A percentile compares a stretch with the other conserved stretches of the same genome.
phyloP scores from a whole-genome alignment of 805 yeast species.

The Wickerhamiella nectarea region DNA sequence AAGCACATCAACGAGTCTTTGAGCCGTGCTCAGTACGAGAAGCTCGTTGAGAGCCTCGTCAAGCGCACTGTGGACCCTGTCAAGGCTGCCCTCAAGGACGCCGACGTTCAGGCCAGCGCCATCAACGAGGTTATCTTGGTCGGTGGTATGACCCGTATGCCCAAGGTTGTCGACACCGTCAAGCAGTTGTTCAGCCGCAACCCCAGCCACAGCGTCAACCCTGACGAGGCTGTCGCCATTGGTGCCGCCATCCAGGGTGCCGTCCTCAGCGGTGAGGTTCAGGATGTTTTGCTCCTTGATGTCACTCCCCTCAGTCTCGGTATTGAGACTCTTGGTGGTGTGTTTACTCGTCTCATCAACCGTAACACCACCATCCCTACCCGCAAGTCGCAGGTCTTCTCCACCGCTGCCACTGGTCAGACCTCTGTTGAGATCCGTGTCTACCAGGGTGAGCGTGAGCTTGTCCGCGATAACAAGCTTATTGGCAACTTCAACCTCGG shows the following conservation, averaged over 20 bases:
- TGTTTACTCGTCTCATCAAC: constrained; percentile 79
- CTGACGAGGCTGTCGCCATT: constrained; percentile 86
- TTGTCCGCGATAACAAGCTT: constrained; percentile 93
- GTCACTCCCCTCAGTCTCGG: constrained; percentile 85
- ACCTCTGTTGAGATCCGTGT: constrained; percentile 95
- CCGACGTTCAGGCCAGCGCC: constrained; percentile 49
- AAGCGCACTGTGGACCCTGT: constrained; percentile 64
- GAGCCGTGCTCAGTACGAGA: constrained; percentile 55
- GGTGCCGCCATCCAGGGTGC: constrained; percentile 99
- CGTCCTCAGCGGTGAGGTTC: constrained; percentile 86
- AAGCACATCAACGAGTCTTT: constrained; percentile 62
- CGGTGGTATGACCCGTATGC: constrained; percentile 91
- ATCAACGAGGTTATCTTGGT: constrained; percentile 72
- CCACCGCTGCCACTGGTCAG: constrained; percentile 93
- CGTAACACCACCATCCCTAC: constrained; percentile 96
- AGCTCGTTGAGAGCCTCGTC: constrained; percentile 52
- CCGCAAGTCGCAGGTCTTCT: constrained; percentile 90
- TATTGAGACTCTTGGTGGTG: constrained; percentile 97
- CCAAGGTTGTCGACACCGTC: constrained; percentile 69
- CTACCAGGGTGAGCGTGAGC: constrained; percentile 98
- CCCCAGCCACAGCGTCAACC: constrained; percentile 87
- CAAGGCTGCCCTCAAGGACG: constrained; percentile 72
- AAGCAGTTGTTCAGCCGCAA: constrained; percentile 64
- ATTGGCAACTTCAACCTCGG: constrained; percentile 92
- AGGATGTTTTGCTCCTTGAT: constrained; percentile 79